These are phyloP conservation scores for Tuber indicum DNA, from an alignment of 495 filamentous ascomycete species.

Conservation along the genomic window DNA sequence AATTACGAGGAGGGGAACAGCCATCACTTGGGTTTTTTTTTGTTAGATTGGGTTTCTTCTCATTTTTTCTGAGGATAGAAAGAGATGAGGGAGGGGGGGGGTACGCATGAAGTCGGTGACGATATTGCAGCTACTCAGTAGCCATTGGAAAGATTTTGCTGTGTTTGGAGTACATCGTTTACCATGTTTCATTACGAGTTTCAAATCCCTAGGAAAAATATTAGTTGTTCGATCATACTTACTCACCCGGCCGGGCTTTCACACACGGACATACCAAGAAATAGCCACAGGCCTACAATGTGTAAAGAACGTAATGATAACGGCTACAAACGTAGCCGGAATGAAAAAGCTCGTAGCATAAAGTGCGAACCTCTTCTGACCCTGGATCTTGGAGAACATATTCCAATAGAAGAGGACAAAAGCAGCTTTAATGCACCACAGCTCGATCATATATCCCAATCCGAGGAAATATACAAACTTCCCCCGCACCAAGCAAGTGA, in stretches of 20 bases:
- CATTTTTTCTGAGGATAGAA: neutral
- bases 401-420: constrained; percentile 4
- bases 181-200: neutral
- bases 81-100: neutral
- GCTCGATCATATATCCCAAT: neutral
- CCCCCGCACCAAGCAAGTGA: neutral
- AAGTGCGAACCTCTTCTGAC: neutral
- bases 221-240: neutral
- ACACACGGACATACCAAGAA: neutral
- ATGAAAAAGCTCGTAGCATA: neutral
- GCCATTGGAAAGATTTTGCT: neutral
- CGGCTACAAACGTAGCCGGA: neutral
- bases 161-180: constrained; percentile 3
- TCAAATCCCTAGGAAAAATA: neutral
- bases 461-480: constrained; percentile 2
- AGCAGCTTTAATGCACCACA: neutral
- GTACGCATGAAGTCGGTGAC: neutral
- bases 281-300: constrained; percentile 1
- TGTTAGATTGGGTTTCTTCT: neutral
- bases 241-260: neutral
- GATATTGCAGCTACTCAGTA: neutral
- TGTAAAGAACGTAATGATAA: neutral
- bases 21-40: neutral
- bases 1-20: neutral
- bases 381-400: neutral